phyloP scores from a whole-genome alignment of 2,329 filamentous ascomycete genomes.

The Lachnellula hyalina region DNA sequence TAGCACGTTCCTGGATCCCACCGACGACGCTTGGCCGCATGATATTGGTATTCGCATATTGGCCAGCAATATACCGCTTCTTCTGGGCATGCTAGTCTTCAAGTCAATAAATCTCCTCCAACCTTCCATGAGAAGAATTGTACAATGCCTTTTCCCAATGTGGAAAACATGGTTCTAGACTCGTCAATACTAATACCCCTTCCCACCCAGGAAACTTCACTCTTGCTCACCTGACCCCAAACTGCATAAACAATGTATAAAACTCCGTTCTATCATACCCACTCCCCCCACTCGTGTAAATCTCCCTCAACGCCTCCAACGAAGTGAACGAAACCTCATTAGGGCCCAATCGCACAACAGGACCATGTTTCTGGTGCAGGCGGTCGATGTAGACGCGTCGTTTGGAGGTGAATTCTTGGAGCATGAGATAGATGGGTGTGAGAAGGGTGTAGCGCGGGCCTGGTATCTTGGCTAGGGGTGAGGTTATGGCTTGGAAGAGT shows the following conservation, averaged over 20 bases:
- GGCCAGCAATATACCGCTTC: constrained; percentile 58
- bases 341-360: constrained; percentile 52
- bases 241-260: constrained; percentile 56
- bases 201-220: constrained; percentile 1
- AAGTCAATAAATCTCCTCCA: neutral
- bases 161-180: constrained; percentile 36
- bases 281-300: constrained; percentile 56
- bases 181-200: neutral
- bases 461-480: constrained; percentile 21
- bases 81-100: constrained; percentile 51
- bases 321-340: constrained; percentile 57
- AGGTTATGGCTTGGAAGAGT: neutral
- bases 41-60: constrained; percentile 65
- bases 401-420: constrained; percentile 47
- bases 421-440: constrained; percentile 20
- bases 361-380: constrained; percentile 51
- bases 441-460: constrained; percentile 22
- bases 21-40: constrained; percentile 49
- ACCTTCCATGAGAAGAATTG: neutral
- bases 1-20: constrained; percentile 53
- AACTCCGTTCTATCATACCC: constrained; percentile 63
- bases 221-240: constrained; percentile 44
- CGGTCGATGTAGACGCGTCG: constrained; percentile 51
- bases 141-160: constrained; percentile 26
- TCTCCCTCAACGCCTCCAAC: constrained; percentile 52